A percentile compares a stretch with the other conserved stretches of the same genome.
phyloP scores from a whole-genome alignment of 2,329 filamentous ascomycete genomes.

The Apiospora phragmitis region DNA sequence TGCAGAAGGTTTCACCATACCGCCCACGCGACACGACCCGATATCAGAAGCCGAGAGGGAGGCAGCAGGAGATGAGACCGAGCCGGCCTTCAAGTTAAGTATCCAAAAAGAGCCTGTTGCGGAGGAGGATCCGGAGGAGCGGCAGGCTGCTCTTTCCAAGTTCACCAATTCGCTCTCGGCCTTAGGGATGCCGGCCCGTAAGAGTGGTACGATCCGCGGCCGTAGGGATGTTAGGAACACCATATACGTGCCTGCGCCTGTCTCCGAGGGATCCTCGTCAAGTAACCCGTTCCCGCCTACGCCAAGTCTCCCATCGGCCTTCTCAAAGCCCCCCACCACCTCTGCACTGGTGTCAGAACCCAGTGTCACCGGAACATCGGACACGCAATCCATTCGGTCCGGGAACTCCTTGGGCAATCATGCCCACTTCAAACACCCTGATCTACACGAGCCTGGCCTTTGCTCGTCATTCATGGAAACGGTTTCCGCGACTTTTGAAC shows the following conservation, averaged over 20 bases:
- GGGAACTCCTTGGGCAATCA: conserved; percentile 75
- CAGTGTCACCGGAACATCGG: conserved; percentile 62
- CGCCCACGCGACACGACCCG: conserved; percentile 60
- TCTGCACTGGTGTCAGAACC: conserved; percentile 63
- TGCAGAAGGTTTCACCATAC: conserved; percentile 76
- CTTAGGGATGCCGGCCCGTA: conserved; percentile 64
- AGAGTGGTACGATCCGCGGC: conserved; percentile 77
- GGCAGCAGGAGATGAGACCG: conserved; percentile 57
- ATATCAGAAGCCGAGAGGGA: conserved; percentile 75
- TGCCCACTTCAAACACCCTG: conserved; percentile 74
- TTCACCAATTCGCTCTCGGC: conserved; percentile 72
- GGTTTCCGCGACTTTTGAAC: conserved; percentile 81
- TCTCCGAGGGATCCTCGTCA: conserved; percentile 29
- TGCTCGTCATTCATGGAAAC: conserved; percentile 91
- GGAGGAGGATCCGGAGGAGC: conserved; percentile 74
- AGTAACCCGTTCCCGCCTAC: conserved; percentile 35
- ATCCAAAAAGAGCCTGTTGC: conserved; percentile 77
- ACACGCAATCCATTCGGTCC: conserved; percentile 90
- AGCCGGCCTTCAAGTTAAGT: conserved; percentile 75
- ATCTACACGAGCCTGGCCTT: conserved; percentile 76
- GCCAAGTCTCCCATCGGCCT: conserved; percentile 37
- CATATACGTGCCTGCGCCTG: conserved; percentile 67
- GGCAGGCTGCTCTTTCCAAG: conserved; percentile 71
- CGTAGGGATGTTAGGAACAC: conserved; percentile 91
- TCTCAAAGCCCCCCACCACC: conserved; percentile 48